phyloP scores from a whole-genome alignment of 2,329 filamentous ascomycete genomes.

The Nectriaceae sp. region DNA sequence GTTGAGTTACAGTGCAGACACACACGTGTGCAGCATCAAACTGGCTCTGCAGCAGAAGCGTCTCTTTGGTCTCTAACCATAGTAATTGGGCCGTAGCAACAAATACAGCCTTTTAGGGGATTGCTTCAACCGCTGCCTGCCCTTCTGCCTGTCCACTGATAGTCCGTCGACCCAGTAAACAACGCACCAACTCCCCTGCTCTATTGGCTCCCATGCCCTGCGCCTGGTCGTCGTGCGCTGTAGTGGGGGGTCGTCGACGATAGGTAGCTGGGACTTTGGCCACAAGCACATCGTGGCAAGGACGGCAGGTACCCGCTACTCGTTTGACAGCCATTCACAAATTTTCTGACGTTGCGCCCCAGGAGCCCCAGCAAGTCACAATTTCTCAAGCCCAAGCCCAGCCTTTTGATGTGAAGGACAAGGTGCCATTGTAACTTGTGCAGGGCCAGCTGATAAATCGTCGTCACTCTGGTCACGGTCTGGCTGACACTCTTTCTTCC shows the following conservation, averaged over 20 bases:
- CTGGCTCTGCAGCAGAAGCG: too few relatives aligned
- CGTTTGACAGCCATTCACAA: constrained; percentile 9
- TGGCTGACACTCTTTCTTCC: constrained; percentile 2
- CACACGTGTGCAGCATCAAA: neutral
- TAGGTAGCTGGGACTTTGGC: constrained; percentile 19
- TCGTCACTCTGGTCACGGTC: constrained; percentile 1
- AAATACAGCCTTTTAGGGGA: too few relatives aligned
- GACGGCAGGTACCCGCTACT: constrained; percentile 11
- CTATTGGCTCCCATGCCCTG: constrained; percentile 18
- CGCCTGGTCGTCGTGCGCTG: constrained; percentile 12
- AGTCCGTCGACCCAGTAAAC: constrained; percentile 14
- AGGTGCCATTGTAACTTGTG: constrained; percentile 18
- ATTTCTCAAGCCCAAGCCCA: constrained; percentile 18
- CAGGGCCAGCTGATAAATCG: constrained; percentile 34
- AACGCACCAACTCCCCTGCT: constrained; percentile 22
- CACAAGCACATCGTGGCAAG: constrained; percentile 1
- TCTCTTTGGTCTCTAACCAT: too few relatives aligned
- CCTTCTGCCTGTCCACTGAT: neutral
- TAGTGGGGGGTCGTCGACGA: constrained; percentile 17
- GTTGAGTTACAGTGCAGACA: neutral
- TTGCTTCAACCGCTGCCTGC: neutral
- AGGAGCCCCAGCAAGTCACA: constrained; percentile 17
- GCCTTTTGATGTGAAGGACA: constrained; percentile 4
- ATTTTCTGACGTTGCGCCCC: constrained; percentile 17
- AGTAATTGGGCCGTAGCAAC: too few relatives aligned